Evolutionary conservation across 148 eudicot species (phyloP).

Genomic region (Linanthus parryae): DNA sequence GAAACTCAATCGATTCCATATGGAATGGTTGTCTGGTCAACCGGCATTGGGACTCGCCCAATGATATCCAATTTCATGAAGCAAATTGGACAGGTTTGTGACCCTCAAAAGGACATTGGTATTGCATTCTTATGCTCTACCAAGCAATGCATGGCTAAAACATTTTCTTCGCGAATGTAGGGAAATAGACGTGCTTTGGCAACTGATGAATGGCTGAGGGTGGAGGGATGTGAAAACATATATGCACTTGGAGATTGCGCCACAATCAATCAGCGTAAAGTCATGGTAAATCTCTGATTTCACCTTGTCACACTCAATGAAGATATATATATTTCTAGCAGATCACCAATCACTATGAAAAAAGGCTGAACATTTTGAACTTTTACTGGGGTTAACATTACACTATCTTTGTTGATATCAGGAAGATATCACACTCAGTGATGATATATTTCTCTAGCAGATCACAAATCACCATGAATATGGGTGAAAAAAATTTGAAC

Average conservation of each 20-base stretch:
- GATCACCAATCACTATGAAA: background rate
- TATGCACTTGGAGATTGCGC: conserved; percentile 24
- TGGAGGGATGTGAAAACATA: conserved; percentile 16
- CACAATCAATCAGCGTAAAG: conserved; percentile 16
- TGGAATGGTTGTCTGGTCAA: conserved; percentile 25
- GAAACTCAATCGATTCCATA: conserved; percentile 18
- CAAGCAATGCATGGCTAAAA: background rate
- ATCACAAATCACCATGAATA: background rate
- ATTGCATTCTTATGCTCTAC: background rate
- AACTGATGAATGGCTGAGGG: conserved; percentile 27
- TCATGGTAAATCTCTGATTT: conserved; percentile 13
- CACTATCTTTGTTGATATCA: background rate
- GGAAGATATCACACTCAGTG: background rate
- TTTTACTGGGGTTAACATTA: background rate
- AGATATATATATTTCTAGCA: too few relatives aligned
- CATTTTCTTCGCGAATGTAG: conserved; percentile 7
- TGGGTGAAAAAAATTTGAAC: background rate
- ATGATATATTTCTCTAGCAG: background rate
- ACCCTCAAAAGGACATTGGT: background rate
- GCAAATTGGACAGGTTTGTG: conserved; percentile 23
- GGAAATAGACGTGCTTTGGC: conserved; percentile 16
- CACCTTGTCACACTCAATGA: too few relatives aligned
- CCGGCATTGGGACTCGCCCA: conserved; percentile 26
- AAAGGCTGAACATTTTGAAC: background rate
- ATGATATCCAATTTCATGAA: conserved; percentile 15